Base-by-base conservation (phyloP, 305 asterid genomes). In the Fraxinus floribunda region DNA sequence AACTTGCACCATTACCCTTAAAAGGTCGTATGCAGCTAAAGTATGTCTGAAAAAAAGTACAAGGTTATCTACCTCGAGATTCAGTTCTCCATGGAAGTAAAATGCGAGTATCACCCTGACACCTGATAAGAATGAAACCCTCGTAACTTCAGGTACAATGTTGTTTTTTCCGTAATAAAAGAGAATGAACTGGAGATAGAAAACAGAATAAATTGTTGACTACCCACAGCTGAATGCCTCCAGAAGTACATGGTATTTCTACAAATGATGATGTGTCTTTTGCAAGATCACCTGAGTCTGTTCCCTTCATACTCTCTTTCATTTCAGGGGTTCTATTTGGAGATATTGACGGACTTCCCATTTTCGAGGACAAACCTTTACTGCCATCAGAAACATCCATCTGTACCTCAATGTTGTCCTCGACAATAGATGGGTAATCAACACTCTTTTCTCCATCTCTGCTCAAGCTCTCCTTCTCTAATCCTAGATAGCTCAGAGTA, bases 61-160 rank as follows among this genome's bases (percentile, higher is more conserved):
- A 66, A 46, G 75, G 26, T 68, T 44, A 76, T 32, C 11, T 84
- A 88, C 90, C 95, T 90, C 60, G 84, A 77, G 75, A 80, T 80
- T 75, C 88, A 66, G 82, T 78, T 81, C 81, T 86, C 32, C 35
- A 49, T 72, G 84, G 79, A 86, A 84, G 83, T 79, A 82, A 79
- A 81, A 84, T 78, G 66, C 62, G 32, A 70, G 85, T 73, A 55
- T 77, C 87, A 76, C 78, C 80, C 52, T 60, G 76, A 79, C 64
- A 80, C 81, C 91, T 84, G 87, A 35, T 79, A 57, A 70, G 70
- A 82, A 64, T 35, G 39, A 26, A 38, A 74, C 68, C 35, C 41
- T 22, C 7, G 39, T 79, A 38, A 75, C 68, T 64, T n/a, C 55
- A 81, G 68, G 75, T 24, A 44, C 2, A 76, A 32, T 18, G 8